Conservation (phyloP, 2,329 filamentous ascomycete species). For the Didymella sp. region DNA sequence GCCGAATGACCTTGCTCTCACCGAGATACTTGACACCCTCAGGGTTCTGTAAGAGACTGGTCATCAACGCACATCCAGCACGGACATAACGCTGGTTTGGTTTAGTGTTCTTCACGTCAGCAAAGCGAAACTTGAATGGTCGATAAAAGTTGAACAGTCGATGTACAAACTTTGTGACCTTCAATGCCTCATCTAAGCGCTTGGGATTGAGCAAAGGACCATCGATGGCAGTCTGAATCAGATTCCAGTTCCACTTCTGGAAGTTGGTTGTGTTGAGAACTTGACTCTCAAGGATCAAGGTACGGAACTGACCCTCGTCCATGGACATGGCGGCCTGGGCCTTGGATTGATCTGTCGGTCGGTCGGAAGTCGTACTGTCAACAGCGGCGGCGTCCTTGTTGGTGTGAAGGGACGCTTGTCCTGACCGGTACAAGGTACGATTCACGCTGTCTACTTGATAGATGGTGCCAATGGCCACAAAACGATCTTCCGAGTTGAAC, state of each 20-base stretch:
- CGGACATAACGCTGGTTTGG: constrained; percentile 93
- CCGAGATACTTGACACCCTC: constrained; percentile 86
- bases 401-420: constrained; percentile 52
- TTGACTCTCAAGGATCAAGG: constrained; percentile 75
- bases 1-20: constrained; percentile 90
- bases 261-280: constrained; percentile 90
- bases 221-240: constrained; percentile 89
- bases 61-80: constrained; percentile 86
- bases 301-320: constrained; percentile 69
- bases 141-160: constrained; percentile 92
- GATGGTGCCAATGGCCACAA: constrained; percentile 85
- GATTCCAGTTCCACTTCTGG: constrained; percentile 96
- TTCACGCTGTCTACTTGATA: constrained; percentile 99
- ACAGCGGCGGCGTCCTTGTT: constrained; percentile 34
- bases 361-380: constrained; percentile 37
- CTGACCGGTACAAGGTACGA: constrained; percentile 84
- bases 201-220: constrained; percentile 91
- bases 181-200: constrained; percentile 90
- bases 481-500: constrained; percentile 74
- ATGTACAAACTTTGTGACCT: constrained; percentile 95
- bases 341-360: constrained; percentile 56
- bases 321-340: constrained; percentile 65
- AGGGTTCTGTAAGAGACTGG: constrained; percentile 81
- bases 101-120: constrained; percentile 86
- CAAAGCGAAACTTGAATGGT: constrained; percentile 96